Conservation (phyloP, 164 flowering plant genomes). For the Tetracentron sinense region DNA sequence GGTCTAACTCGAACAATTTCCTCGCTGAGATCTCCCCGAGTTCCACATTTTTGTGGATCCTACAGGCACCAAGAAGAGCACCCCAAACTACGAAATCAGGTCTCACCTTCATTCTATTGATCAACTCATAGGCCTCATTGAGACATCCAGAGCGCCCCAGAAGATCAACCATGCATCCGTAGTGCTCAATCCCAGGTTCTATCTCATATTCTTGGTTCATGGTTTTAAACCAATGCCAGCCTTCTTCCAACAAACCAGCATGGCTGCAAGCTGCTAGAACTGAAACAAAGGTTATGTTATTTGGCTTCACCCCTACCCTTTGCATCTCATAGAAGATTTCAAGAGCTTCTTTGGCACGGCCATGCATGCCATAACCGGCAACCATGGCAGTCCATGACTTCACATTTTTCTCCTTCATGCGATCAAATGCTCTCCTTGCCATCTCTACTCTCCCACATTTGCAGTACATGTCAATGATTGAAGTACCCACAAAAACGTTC, state of each 20-base stretch:
- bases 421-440: conserved; percentile 62
- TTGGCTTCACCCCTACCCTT: conserved; percentile 49
- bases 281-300: conserved; percentile 72
- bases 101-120: conserved; percentile 54
- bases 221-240: conserved; percentile 63
- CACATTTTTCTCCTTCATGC: conserved; percentile 63
- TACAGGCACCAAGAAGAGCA: conserved; percentile 74
- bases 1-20: conserved; percentile 70
- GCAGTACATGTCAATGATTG: conserved; percentile 89
- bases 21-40: conserved; percentile 71
- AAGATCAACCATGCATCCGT: conserved; percentile 89
- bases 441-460: conserved; percentile 69
- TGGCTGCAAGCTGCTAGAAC: conserved; percentile 86
- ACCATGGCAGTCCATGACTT: conserved; percentile 86
- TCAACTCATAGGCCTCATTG: conserved; percentile 57
- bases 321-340: conserved; percentile 60
- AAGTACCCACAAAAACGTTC: conserved; percentile 64
- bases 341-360: conserved; percentile 63
- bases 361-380: conserved; percentile 84
- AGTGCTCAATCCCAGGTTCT: conserved; percentile 78
- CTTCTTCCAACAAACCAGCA: conserved; percentile 73
- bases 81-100: conserved; percentile 91
- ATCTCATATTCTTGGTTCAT: conserved; percentile 51
- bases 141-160: conserved; percentile 72
- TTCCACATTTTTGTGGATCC: conserved; percentile 75